Conservation (phyloP, 1,284 basidiomycete genomes). For the Ganoderma sinense region DNA sequence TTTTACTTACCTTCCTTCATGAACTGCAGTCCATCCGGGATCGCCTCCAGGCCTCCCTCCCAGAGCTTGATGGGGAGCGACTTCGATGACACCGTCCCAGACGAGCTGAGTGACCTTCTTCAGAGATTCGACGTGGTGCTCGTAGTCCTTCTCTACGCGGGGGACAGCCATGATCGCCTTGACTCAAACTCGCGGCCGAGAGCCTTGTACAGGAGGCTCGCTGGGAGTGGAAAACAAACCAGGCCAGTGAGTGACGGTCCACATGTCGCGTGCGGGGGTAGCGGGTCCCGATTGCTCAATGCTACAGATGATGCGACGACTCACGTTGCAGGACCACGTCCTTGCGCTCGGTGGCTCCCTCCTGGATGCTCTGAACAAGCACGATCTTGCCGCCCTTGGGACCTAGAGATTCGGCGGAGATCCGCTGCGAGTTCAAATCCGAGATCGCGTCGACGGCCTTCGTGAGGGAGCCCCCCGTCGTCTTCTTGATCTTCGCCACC, state of each 20-base stretch:
- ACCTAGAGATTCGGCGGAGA: constrained; percentile 30
- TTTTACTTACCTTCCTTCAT: constrained; percentile 20
- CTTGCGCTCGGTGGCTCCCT: constrained; percentile 25
- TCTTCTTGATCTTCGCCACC: constrained; percentile 33
- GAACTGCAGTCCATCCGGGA: constrained; percentile 36
- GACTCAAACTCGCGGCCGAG: constrained; percentile 30
- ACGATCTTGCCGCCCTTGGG: constrained; percentile 32
- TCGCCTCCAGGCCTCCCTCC: constrained; percentile 33
- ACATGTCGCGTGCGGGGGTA: too few relatives aligned
- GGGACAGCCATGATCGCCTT: constrained; percentile 10
- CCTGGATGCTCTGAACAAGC: constrained; percentile 18
- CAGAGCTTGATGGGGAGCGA: constrained; percentile 33
- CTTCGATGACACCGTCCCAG: constrained; percentile 22
- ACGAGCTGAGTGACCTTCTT: constrained; percentile 34
- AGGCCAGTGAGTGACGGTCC: too few relatives aligned
- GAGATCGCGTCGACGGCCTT: constrained; percentile 34
- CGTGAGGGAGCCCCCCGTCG: constrained; percentile 32
- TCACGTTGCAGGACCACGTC: constrained; percentile 30
- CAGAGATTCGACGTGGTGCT: constrained; percentile 34
- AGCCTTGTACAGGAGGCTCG: constrained; percentile 33
- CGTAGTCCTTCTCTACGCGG: constrained; percentile 25
- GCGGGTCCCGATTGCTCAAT: too few relatives aligned
- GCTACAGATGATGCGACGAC: neutral
- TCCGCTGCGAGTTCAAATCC: constrained; percentile 23
- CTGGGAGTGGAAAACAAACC: constrained; percentile 7